phyloP scores from a whole-genome alignment of 441 rosid species.

The Arabidopsis hybrid region DNA sequence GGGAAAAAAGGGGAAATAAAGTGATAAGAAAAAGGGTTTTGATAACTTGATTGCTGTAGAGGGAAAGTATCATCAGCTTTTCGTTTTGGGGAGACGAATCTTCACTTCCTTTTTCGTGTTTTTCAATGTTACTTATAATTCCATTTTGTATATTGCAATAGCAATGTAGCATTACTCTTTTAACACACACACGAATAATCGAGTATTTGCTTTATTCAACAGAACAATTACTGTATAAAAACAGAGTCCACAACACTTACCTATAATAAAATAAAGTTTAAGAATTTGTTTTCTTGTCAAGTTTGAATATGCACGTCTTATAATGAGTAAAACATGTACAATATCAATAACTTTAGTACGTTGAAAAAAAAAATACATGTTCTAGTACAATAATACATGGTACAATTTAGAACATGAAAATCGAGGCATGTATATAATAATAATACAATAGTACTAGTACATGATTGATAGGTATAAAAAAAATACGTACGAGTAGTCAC shows the following conservation, averaged over 20 bases:
- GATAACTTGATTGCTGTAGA: constrained; percentile 48
- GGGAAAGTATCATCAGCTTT: constrained; percentile 51
- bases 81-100: constrained; percentile 31
- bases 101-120: constrained; percentile 19
- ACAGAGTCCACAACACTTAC: neutral
- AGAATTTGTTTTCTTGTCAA: no score
- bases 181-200: constrained; percentile 12
- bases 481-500: constrained; percentile 32
- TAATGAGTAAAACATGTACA: no score
- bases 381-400: no score
- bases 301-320: no score
- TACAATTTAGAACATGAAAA: no score
- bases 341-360: neutral
- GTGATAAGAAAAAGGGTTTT: constrained; percentile 39
- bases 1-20: constrained; percentile 18
- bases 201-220: constrained; percentile 4
- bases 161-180: constrained; percentile 13
- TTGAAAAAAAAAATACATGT: no score
- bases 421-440: no score
- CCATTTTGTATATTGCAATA: neutral
- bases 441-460: no score
- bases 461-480: no score
- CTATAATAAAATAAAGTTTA: neutral
- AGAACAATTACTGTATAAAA: neutral
- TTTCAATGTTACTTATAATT: constrained; percentile 18